Base-by-base conservation (phyloP, 2,329 filamentous ascomycete species). In the Basipetospora sp. region DNA sequence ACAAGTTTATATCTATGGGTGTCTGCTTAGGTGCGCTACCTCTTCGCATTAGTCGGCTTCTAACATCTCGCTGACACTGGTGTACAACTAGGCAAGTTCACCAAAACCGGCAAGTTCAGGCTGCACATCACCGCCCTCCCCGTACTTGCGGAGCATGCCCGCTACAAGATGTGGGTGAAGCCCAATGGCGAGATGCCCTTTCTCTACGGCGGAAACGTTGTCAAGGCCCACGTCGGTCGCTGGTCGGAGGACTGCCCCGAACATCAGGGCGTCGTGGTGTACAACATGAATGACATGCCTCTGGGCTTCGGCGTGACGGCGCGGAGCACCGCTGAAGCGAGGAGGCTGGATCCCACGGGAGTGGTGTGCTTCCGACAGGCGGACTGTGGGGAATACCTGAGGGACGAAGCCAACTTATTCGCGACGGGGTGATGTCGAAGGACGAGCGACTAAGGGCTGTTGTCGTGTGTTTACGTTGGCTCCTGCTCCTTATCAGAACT, bases 141-240 rank as follows among this genome's bases (percentile, higher is more conserved):
- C 45, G 74, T 94, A 45, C 80, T 98, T 47, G 82, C 87, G 41
- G 80, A 84, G 46, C 85, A 94, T 57, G 88, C 88, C 31, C 71
- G 90, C 42, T 93, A 94, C 64, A 96, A 96, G 74, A 77, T 96
- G 49, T 96, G 87, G 86, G 79, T 98, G 48, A 92, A 92, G 62
- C 73, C 78, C 42, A 96, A 96, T 60, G 90, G 90, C 47, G 87
- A 92, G 53, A 94, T 94, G 86, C 88, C 90, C 1, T 96, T 93
- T 57, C 63, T 98, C 33, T 98, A 96, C 60, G 90, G 90, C 38
- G 83, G 84, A 41, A 87, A 96, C 58, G 69, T 93, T 37, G 74
- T 92, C 48, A 71, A 71, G 55, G 67, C 67, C 8, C 67, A 71
- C 51, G 73, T 90, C 14, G 84, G 84, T 15, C 65, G 86, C 43